Conservation (phyloP, 352 stramenopile genomes). For the Phytopythium vexans region DNA sequence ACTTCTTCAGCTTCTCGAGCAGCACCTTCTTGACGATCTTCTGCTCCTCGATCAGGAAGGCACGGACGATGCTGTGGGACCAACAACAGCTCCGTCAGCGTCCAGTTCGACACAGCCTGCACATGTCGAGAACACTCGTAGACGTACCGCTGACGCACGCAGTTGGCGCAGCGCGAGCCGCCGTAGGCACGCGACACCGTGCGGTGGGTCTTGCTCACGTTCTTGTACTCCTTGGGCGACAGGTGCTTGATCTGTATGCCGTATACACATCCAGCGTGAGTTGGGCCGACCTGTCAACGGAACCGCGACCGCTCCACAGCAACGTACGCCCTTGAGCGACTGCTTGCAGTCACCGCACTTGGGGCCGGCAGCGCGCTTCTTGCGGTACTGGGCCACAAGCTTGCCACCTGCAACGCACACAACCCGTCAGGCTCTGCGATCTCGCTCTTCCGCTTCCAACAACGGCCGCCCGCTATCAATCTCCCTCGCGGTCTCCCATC, state of each 20-base stretch:
- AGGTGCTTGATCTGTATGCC: conserved; percentile 79
- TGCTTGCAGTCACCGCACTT: conserved; percentile 97
- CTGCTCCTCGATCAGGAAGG: conserved; percentile 99
- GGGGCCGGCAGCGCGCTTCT: conserved; percentile 92
- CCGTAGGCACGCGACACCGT: conserved; percentile 97
- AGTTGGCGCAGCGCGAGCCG: conserved; percentile 91
- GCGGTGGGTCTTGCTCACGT: conserved; percentile 86
- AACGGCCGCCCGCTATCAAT: background rate
- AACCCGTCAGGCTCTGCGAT: background rate
- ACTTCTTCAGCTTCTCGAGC: conserved; percentile 91
- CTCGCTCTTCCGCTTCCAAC: background rate
- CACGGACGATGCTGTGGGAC: conserved; percentile 88
- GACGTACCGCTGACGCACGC: conserved; percentile 87
- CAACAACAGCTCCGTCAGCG: conserved; percentile 7
- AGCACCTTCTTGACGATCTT: conserved; percentile 99
- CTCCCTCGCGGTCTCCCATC: background rate
- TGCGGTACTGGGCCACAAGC: conserved; percentile 92
- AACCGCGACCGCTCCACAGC: background rate
- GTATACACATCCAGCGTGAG: conserved; percentile 3
- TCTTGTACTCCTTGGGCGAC: conserved; percentile 72
- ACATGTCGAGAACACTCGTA: background rate
- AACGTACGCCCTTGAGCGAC: conserved; percentile 68
- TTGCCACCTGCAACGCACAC: conserved; percentile 62
- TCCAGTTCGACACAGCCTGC: conserved; percentile 5
- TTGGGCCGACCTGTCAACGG: background rate